phyloP scores from a whole-genome alignment of 2,329 filamentous ascomycete species.

The Scytalidium lignicola region DNA sequence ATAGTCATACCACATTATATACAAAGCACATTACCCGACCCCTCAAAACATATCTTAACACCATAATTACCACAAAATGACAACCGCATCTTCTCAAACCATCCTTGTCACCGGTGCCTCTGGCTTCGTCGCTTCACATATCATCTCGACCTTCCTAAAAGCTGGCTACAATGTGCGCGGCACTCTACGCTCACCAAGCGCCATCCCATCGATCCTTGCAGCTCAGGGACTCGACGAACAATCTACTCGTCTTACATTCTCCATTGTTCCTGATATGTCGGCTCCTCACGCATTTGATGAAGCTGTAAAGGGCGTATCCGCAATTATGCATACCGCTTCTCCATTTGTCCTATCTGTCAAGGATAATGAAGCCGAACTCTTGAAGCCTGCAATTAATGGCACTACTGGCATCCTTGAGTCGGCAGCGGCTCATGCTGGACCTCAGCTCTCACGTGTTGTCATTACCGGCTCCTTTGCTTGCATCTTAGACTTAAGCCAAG shows the following conservation, averaged over 20 bases:
- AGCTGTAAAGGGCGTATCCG: constrained; percentile 49
- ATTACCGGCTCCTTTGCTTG: constrained; percentile 35
- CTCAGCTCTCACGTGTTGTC: constrained; percentile 64
- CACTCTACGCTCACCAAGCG: not conserved
- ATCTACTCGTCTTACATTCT: constrained; percentile 20
- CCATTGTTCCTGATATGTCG: constrained; percentile 62
- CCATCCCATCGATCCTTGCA: not conserved
- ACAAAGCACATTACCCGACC: too few species aligned
- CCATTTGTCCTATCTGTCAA: constrained; percentile 33
- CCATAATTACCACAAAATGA: not conserved
- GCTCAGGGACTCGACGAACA: not conserved
- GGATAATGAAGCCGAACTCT: constrained; percentile 31
- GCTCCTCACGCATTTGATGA: constrained; percentile 61
- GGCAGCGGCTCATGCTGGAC: constrained; percentile 49
- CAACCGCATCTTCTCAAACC: not conserved
- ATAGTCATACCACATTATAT: too few species aligned
- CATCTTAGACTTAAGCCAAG: constrained; percentile 18
- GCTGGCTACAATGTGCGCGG: constrained; percentile 5
- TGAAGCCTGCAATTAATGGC: constrained; percentile 50
- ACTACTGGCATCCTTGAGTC: constrained; percentile 67
- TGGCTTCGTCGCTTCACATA: constrained; percentile 16
- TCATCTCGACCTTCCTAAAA: constrained; percentile 2
- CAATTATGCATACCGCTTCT: constrained; percentile 67
- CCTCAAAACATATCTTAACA: too few species aligned
- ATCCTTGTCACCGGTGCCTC: constrained; percentile 19